Percentiles rank a stretch among this genome's conserved stretches.
phyloP scores from a whole-genome alignment of 352 stramenopile genomes.

The Phytopythium kandeliae region DNA sequence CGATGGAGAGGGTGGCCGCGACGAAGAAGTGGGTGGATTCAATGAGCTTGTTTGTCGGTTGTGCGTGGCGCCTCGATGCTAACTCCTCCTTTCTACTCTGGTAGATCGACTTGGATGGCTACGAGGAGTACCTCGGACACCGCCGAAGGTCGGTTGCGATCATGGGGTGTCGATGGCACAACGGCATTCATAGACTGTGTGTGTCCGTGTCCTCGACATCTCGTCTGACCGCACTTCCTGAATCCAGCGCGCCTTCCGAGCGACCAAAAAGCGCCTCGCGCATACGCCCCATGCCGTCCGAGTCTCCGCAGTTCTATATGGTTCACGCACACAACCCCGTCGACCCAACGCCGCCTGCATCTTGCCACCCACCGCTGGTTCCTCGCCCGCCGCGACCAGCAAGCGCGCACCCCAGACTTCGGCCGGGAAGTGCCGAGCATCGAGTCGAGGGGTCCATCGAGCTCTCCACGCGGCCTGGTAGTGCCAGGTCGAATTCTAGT shows the following conservation, averaged over 20 bases:
- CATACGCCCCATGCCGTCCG: constrained; percentile 28
- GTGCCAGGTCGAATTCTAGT: constrained; percentile 8
- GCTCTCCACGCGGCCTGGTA: neutral
- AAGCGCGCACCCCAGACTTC: constrained; percentile 36
- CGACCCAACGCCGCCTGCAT: constrained; percentile 9
- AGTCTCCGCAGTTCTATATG: constrained; percentile 57
- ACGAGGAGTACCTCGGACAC: constrained; percentile 49
- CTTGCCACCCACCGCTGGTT: neutral
- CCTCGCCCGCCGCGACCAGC: constrained; percentile 20
- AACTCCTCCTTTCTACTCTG: neutral
- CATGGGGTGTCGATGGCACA: neutral
- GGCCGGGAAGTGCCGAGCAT: constrained; percentile 7
- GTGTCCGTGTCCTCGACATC: neutral
- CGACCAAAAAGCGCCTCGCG: constrained; percentile 34
- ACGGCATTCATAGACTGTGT: too few relatives aligned
- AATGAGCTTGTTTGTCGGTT: too few relatives aligned
- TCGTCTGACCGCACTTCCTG: neutral
- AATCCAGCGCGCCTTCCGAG: constrained; percentile 24
- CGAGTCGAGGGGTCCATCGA: constrained; percentile 1
- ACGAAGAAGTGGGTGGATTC: neutral
- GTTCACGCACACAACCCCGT: constrained; percentile 31
- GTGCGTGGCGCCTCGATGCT: too few relatives aligned
- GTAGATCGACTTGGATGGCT: constrained; percentile 57
- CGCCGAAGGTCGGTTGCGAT: constrained; percentile 30
- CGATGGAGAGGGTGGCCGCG: neutral